Base-by-base conservation (phyloP, 2,329 filamentous ascomycete genomes). In the Monosporascus sp. region DNA sequence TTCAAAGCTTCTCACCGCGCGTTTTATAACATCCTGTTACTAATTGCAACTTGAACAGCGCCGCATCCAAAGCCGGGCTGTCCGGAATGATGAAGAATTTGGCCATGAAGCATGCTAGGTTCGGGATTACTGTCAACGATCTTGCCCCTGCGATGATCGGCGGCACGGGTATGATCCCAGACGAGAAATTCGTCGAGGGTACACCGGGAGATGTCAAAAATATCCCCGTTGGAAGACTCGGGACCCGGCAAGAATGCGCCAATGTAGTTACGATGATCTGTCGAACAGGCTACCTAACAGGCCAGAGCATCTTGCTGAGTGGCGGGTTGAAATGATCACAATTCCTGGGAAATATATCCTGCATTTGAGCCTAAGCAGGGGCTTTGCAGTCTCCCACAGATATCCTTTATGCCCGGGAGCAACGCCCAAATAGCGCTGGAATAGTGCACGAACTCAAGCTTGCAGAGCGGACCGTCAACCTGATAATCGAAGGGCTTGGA, bases 61-160 rank as follows among this genome's bases (percentile, higher is more conserved):
- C 81, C 5, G 81, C 82, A 3, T 81, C 78, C 27, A 85, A 85
- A 65, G 82, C 78, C 7, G 84, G 83, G 2, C 65, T 87, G 55
- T 81, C 78, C 5, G 80, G 80, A 3, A 81, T 86, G 79, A 85
- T 85, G 79, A 81, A 78, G 62, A 86, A 85, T 57, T 71, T 87
- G 31, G 76, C 83, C 1, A 76, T 73, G 1, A 80, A 81, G 46
- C 74, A 86, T 22, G 83, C 81, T 2, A 74, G 77, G 51, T 76
- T 75, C 59, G 82, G 83, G 34, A 83, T 87, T 59, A 84, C 82
- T 15, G 81, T 86, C 52, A 86, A 87, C 54, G 83, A 86, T 57
- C 81, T 87, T n/a, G 81, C 82, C 3, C 84, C 84, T 0, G 84
- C 83, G 3, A 86, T 87, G 82, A 86, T 87, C 57, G 83, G 82